These are phyloP conservation scores for Myriosclerotinia curreyana DNA, from an alignment of 2,329 filamentous ascomycete species.

Conservation along the genomic window DNA sequence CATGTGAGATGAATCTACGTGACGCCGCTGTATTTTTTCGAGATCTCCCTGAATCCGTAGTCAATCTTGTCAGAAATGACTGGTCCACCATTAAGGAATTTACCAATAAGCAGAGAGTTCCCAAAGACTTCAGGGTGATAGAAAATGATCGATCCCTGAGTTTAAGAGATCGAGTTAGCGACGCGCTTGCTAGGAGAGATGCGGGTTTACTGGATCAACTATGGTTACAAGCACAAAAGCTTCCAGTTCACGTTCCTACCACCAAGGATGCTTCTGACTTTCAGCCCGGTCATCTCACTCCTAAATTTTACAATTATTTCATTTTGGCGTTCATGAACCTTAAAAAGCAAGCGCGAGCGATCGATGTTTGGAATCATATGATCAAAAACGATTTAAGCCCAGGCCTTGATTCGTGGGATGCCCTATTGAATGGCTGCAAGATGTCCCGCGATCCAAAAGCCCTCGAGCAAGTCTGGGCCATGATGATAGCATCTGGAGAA, in stretches of 20 bases:
- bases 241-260: slow-evolving; percentile 26
- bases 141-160: not conserved
- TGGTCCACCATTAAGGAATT: slow-evolving; percentile 26
- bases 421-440: slow-evolving; percentile 70
- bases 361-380: slow-evolving; percentile 58
- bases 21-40: slow-evolving; percentile 3
- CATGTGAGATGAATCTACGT: slow-evolving; percentile 10
- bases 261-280: slow-evolving; percentile 9
- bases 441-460: slow-evolving; percentile 55
- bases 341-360: slow-evolving; percentile 43
- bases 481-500: slow-evolving; percentile 55
- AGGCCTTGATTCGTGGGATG: slow-evolving; percentile 64
- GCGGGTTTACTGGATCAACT: slow-evolving; percentile 29
- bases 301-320: slow-evolving; percentile 45
- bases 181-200: slow-evolving; percentile 32
- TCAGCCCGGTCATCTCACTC: slow-evolving; percentile 27
- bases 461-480: slow-evolving; percentile 65
- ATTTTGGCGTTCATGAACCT: slow-evolving; percentile 48
- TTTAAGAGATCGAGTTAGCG: slow-evolving; percentile 28
- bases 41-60: slow-evolving; percentile 20
- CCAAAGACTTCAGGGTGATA: not conserved
- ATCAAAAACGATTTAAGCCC: slow-evolving; percentile 53
- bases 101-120: not conserved
- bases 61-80: slow-evolving; percentile 27
- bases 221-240: slow-evolving; percentile 32